Conservation (phyloP, 257 asterid genomes). For the Salvia hispanica region DNA sequence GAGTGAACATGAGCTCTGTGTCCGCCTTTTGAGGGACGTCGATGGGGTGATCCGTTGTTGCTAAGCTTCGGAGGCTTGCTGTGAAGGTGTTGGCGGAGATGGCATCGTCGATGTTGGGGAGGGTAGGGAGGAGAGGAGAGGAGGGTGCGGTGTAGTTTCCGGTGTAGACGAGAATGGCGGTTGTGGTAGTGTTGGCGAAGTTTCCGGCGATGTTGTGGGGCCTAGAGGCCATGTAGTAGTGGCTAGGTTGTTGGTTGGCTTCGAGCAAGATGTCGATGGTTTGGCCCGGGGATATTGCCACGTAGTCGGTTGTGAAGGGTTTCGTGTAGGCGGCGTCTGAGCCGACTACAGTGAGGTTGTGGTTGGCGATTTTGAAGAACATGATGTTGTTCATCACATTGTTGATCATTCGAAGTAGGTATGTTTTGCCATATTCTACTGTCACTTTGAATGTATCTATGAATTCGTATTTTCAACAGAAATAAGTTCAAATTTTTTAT, state of each 20-base stretch:
- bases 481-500: background rate
- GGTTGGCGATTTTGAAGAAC: constrained; percentile 58
- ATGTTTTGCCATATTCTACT: constrained; percentile 49
- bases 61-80: constrained; percentile 34
- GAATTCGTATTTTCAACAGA: background rate
- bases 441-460: constrained; percentile 51
- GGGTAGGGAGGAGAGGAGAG: constrained; percentile 37
- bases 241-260: constrained; percentile 54
- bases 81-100: constrained; percentile 34
- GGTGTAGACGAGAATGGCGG: constrained; percentile 40
- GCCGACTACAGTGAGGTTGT: constrained; percentile 55
- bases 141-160: constrained; percentile 45
- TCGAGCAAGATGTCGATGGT: constrained; percentile 53
- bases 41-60: constrained; percentile 29
- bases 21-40: constrained; percentile 45
- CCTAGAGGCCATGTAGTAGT: constrained; percentile 62
- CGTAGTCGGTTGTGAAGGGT: constrained; percentile 40
- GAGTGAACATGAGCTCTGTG: constrained; percentile 36
- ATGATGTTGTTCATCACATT: constrained; percentile 58
- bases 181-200: constrained; percentile 40
- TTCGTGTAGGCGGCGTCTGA: constrained; percentile 58
- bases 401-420: constrained; percentile 54
- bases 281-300: constrained; percentile 61
- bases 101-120: constrained; percentile 34
- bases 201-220: constrained; percentile 28